phyloP scores from a whole-genome alignment of 148 eudicot species.

The Chenopodium album region DNA sequence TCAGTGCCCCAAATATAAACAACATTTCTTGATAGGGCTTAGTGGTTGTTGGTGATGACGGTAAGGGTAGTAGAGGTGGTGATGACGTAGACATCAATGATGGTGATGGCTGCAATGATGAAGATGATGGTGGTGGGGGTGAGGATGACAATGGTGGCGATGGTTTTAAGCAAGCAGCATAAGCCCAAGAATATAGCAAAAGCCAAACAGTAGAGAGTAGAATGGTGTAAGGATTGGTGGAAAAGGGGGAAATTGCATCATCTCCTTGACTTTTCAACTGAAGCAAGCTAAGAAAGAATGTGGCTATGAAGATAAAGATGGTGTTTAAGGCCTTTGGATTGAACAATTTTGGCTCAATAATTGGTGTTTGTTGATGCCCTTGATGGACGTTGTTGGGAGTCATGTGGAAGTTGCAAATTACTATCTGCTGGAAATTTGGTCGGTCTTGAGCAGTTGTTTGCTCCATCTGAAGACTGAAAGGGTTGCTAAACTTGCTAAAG shows the following conservation, averaged over 20 bases:
- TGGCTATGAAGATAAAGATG: not conserved
- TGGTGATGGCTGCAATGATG: not conserved
- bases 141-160: not conserved
- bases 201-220: not conserved
- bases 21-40: not conserved
- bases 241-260: too few species aligned
- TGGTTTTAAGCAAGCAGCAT: not conserved
- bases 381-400: too few species aligned
- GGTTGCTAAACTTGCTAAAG: too few species aligned
- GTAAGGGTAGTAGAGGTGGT: too few species aligned
- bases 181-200: not conserved
- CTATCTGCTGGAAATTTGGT: too few species aligned
- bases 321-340: not conserved
- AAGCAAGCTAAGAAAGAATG: not conserved
- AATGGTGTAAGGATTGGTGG: too few species aligned
- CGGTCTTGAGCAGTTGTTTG: too few species aligned
- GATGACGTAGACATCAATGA: not conserved
- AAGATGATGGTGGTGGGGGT: not conserved
- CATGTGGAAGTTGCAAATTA: too few species aligned
- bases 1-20: not conserved
- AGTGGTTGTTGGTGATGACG: not conserved
- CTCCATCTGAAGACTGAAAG: too few species aligned
- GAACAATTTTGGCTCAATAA: not conserved
- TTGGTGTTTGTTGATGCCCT: not conserved
- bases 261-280: too few species aligned